Conservation (phyloP, 441 rosid genomes). For the Croton setiger region DNA sequence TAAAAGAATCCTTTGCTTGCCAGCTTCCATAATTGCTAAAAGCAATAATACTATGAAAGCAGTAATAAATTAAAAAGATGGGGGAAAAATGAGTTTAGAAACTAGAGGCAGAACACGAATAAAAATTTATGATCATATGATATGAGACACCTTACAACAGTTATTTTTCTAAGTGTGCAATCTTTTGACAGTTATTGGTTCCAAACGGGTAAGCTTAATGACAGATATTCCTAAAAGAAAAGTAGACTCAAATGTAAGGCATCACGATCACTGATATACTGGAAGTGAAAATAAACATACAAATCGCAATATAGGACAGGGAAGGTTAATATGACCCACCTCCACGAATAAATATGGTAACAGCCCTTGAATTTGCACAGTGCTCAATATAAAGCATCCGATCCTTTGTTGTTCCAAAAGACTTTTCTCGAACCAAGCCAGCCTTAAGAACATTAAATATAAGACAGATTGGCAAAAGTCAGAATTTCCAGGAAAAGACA, state of each 20-base stretch:
- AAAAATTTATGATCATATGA: background rate
- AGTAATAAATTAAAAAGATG: background rate
- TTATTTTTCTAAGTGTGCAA: background rate
- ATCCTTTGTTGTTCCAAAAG: slow-evolving; percentile 99
- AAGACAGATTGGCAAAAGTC: slow-evolving; percentile 5
- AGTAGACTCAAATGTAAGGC: background rate
- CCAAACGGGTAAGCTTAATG: no score
- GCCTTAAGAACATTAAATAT: slow-evolving; percentile 44
- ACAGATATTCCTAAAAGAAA: no score
- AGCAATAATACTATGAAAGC: background rate
- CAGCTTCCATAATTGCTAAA: background rate
- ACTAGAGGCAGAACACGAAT: background rate
- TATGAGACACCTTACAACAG: background rate
- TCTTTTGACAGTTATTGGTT: no score
- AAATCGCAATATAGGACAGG: slow-evolving; percentile 1
- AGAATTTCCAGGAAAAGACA: background rate
- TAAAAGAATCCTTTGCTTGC: no score
- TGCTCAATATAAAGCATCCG: slow-evolving; percentile 92
- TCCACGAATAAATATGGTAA: slow-evolving; percentile 94
- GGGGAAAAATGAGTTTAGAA: background rate
- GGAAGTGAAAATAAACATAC: background rate
- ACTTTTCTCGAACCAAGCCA: slow-evolving; percentile 90
- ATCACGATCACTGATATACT: background rate
- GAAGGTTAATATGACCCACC: slow-evolving; percentile 40
- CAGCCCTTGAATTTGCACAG: slow-evolving; percentile 97